Base-by-base conservation (phyloP, 129 eudicot genomes). In the Lactuca sativa region DNA sequence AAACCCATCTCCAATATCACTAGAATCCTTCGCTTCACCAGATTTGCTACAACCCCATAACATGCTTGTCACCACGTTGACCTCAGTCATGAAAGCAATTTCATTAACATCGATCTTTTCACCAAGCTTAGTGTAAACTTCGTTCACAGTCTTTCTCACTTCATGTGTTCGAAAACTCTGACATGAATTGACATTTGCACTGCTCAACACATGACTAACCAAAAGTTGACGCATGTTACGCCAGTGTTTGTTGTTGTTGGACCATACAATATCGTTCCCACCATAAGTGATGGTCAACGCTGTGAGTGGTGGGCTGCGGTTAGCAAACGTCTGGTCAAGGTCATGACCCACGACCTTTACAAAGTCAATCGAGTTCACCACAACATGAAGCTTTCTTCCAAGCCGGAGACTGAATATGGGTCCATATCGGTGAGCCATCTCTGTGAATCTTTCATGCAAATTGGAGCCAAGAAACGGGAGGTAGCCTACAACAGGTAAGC, bases 11-110 rank as follows among this genome's bases (percentile, higher is more conserved):
- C 56, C 48, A 7, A 66, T 4, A 38, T 56, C 12, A 6, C 36
- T 37, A 5, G 59, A 49, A 49, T 67, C 63, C 2, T 63, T 14
- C 82, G 84, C 78, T 62, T 62, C 75, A 52, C 14, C 11, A 9
- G 64, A 71, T 69, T 70, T 60, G 52, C 82, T 75, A 67, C 56
- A 59, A 37, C 80, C 74, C 80, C 74, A 75, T 21, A 84, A 59
- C 73, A 81, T 73, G 47, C 54, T 81, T 0, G 85, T 83, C 54
- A 84, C 77, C 33, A 83, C 83, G 49, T 81, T 69, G 4, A 76
- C 43, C 25, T 76, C 80, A 0, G 80, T 68, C 34, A 49, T 25
- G 13, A 59, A 67, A 49, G 80, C 58, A 12, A 60, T 13, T 40
- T 60, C 40, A 5, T 68, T 68, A 0, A 76, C 16, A 43, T 75